These are phyloP conservation scores for Waitea zeae DNA, from an alignment of 1,284 basidiomycete genomes.

Conservation along the genomic window DNA sequence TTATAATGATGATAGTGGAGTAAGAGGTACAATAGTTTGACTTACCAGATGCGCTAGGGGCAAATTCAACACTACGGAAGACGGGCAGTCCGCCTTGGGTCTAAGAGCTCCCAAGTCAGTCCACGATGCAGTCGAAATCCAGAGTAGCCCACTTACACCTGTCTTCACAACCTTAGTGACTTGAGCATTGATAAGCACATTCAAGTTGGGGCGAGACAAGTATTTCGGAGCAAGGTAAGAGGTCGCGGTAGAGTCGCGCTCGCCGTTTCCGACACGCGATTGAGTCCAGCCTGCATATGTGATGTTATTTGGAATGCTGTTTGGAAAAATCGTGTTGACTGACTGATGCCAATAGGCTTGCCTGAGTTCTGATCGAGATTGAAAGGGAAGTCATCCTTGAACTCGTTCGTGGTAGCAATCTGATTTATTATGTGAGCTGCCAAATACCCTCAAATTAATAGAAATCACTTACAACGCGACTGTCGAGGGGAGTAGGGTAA, in stretches of 20 bases:
- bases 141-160: constrained; percentile 13
- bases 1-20: constrained; percentile 6
- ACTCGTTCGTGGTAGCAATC: no score
- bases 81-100: no score
- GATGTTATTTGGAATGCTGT: not conserved
- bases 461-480: constrained; percentile 9
- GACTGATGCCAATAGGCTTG: constrained; percentile 15
- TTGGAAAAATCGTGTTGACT: not conserved
- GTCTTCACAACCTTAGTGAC: constrained; percentile 11
- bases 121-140: no score
- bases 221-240: constrained; percentile 9
- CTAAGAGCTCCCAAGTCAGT: constrained; percentile 8
- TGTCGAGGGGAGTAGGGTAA: constrained; percentile 11
- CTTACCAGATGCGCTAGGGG: constrained; percentile 8
- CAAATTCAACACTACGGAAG: constrained; percentile 3
- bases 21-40: constrained; percentile 8
- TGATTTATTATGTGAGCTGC: no score
- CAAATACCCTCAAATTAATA: no score
- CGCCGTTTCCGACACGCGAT: constrained; percentile 9
- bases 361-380: constrained; percentile 18
- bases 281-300: constrained; percentile 10
- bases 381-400: constrained; percentile 13
- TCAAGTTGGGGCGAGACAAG: constrained; percentile 10
- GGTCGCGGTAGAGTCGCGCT: constrained; percentile 10
- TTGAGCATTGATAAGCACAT: constrained; percentile 15